Conservation (phyloP, 106 monocot species). For the Dendrobium officinale region DNA sequence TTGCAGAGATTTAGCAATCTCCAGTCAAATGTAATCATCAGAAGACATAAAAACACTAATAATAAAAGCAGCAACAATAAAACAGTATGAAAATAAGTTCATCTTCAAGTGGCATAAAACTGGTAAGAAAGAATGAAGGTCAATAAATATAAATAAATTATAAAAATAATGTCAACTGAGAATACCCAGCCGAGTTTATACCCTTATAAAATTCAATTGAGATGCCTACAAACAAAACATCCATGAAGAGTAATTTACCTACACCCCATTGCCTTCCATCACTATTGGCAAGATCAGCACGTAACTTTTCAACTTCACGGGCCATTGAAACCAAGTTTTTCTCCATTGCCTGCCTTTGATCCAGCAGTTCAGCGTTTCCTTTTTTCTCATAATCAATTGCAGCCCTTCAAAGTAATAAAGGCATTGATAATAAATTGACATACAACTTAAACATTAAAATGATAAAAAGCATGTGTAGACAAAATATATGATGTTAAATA, state of each 20-base stretch:
- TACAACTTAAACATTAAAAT: neutral
- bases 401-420: constrained; percentile 22
- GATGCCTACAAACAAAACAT: neutral
- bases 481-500: neutral
- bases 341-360: constrained; percentile 64
- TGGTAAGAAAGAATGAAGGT: neutral
- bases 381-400: constrained; percentile 83
- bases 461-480: neutral
- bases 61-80: too few species aligned
- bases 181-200: neutral
- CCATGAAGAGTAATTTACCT: constrained; percentile 18
- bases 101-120: neutral
- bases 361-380: constrained; percentile 51
- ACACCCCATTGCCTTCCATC: constrained; percentile 32
- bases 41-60: too few species aligned
- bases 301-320: constrained; percentile 55
- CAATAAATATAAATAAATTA: neutral
- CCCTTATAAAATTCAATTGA: neutral
- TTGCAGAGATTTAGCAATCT: neutral
- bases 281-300: constrained; percentile 27
- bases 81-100: too few species aligned
- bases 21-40: neutral
- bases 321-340: constrained; percentile 64
- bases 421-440: neutral
- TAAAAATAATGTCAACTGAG: neutral